Evolutionary conservation across 2,329 filamentous ascomycete species (phyloP).

Genomic region (Coleophoma eucalyptorum): DNA sequence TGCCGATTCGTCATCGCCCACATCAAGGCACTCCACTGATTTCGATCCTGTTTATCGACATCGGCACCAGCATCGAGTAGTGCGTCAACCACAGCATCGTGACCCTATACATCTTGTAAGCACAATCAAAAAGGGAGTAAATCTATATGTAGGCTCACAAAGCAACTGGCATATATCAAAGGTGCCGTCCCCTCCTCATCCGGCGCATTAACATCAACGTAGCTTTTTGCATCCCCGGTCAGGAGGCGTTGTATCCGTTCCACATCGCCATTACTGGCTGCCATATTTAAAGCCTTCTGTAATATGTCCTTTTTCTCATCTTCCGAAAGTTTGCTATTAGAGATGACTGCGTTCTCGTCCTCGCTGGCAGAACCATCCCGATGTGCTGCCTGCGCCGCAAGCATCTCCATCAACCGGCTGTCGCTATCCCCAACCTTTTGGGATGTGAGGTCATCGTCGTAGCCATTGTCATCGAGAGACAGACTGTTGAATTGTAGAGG

Average conservation of each 20-base stretch:
- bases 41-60: slow-evolving; percentile 91
- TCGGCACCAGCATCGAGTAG: slow-evolving; percentile 82
- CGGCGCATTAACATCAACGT: slow-evolving; percentile 79
- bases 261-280: slow-evolving; percentile 92
- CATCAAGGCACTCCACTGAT: slow-evolving; percentile 97
- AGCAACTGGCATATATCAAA: slow-evolving; percentile 95
- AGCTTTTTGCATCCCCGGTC: slow-evolving; percentile 66
- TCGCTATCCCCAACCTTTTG: slow-evolving; percentile 71
- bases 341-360: slow-evolving; percentile 75
- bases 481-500: slow-evolving; percentile 80
- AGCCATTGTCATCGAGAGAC: slow-evolving; percentile 72
- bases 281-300: slow-evolving; percentile 89
- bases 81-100: slow-evolving; percentile 81
- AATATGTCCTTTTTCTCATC: slow-evolving; percentile 77
- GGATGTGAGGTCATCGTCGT: slow-evolving; percentile 57
- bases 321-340: slow-evolving; percentile 68
- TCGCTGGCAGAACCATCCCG: slow-evolving; percentile 68
- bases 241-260: slow-evolving; percentile 75
- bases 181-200: slow-evolving; percentile 97
- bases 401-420: slow-evolving; percentile 87
- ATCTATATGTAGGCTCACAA: slow-evolving; percentile 51
- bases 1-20: slow-evolving; percentile 99
- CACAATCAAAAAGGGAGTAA: too few species aligned
- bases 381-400: slow-evolving; percentile 88
- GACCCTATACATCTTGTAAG: slow-evolving; percentile 52